phyloP scores from a whole-genome alignment of 139 green algal genomes.

The Chlamydomonas applanata region DNA sequence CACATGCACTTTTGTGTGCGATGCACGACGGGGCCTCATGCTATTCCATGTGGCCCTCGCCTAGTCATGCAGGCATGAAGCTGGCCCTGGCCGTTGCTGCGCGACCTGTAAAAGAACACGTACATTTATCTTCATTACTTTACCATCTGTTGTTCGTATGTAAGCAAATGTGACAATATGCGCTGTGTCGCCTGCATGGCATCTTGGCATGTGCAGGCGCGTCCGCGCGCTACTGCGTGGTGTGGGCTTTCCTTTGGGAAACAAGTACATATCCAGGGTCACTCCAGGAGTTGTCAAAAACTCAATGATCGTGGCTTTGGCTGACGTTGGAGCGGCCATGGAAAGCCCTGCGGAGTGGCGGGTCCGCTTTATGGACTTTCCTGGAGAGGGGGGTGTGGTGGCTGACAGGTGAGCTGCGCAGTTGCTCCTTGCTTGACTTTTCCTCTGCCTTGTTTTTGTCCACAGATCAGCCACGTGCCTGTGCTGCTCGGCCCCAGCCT shows the following conservation, averaged over 20 bases:
- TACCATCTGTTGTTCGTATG: too few relatives aligned
- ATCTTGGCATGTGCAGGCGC: not conserved
- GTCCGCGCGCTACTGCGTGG: not conserved
- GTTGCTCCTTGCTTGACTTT: too few relatives aligned
- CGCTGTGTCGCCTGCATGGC: too few relatives aligned
- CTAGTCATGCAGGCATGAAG: not conserved
- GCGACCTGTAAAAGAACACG: too few relatives aligned
- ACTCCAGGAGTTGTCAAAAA: slow-evolving; percentile 29
- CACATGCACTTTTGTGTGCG: too few relatives aligned
- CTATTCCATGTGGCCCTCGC: too few relatives aligned
- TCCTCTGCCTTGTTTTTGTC: too few relatives aligned
- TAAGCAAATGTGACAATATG: too few relatives aligned
- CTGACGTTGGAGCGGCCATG: slow-evolving; percentile 33
- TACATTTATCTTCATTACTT: too few relatives aligned
- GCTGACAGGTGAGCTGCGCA: not conserved
- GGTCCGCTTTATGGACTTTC: not conserved
- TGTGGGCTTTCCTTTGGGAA: slow-evolving; percentile 11
- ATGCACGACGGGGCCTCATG: too few relatives aligned
- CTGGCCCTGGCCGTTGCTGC: not conserved
- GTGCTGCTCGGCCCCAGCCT: too few relatives aligned
- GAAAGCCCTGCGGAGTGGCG: not conserved
- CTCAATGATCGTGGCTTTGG: slow-evolving; percentile 30
- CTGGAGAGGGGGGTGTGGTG: slow-evolving; percentile 1
- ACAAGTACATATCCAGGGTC: slow-evolving; percentile 10
- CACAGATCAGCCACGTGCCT: too few relatives aligned